Evolutionary conservation across 352 stramenopile genomes (phyloP).

Genomic region (Phytophthora pseudosyringae): DNA sequence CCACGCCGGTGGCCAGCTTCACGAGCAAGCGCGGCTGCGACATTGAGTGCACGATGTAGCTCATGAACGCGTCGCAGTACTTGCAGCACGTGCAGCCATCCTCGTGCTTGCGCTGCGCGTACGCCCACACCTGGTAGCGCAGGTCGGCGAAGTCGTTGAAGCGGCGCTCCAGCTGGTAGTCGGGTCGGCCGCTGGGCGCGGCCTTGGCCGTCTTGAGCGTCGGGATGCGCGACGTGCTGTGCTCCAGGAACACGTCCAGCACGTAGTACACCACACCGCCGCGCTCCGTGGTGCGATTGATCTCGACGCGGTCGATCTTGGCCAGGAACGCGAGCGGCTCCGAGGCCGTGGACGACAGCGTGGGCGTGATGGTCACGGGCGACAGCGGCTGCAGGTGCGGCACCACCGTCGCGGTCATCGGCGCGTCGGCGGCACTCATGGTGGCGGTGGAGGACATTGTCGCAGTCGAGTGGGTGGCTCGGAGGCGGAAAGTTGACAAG

Average conservation of each 20-base stretch:
- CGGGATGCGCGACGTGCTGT: slow-evolving; percentile 60
- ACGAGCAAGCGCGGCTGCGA: slow-evolving; percentile 58
- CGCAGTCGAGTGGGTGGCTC: no score
- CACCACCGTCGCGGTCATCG: slow-evolving; percentile 9
- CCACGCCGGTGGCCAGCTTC: slow-evolving; percentile 44
- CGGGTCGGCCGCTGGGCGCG: slow-evolving; percentile 28
- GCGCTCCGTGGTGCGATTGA: slow-evolving; percentile 43
- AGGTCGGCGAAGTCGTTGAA: slow-evolving; percentile 63
- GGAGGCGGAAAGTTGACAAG: no score
- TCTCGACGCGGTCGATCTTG: slow-evolving; percentile 56
- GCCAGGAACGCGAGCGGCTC: slow-evolving; percentile 40
- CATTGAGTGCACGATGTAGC: slow-evolving; percentile 59
- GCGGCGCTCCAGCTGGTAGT: slow-evolving; percentile 56
- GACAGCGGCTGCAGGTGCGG: slow-evolving; percentile 33
- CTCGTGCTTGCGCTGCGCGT: slow-evolving; percentile 49
- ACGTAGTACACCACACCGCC: slow-evolving; percentile 58
- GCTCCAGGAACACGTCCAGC: slow-evolving; percentile 65
- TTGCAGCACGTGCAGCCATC: slow-evolving; percentile 30
- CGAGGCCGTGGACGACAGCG: slow-evolving; percentile 28
- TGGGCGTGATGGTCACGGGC: slow-evolving; percentile 36
- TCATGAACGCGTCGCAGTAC: slow-evolving; percentile 61
- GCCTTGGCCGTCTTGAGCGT: slow-evolving; percentile 63
- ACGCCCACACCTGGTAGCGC: slow-evolving; percentile 54
- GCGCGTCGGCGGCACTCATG: no score
- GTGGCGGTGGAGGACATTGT: no score